phyloP scores from a whole-genome alignment of 306 rosid species.

The Astragalus glycyphyllos region DNA sequence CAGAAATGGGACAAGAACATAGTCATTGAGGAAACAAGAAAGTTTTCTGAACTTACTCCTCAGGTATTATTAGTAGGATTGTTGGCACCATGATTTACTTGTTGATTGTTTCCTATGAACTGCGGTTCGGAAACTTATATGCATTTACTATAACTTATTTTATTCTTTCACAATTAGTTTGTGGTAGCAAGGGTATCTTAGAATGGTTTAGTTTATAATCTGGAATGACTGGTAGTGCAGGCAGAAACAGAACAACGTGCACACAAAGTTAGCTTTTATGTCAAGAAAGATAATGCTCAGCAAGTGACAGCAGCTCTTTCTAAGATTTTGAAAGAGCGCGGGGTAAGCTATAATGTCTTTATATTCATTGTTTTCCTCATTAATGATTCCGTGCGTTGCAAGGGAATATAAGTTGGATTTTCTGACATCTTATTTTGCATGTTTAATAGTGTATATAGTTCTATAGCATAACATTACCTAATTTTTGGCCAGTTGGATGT shows the following conservation, averaged over 20 bases:
- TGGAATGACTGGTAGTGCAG: conserved; percentile 58
- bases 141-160: conserved; percentile 24
- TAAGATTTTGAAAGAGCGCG: conserved; percentile 60
- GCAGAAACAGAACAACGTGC: conserved; percentile 86
- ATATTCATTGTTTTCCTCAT: conserved; percentile 9
- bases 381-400: not conserved
- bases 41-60: conserved; percentile 74
- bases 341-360: conserved; percentile 61
- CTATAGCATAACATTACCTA: conserved; percentile 35
- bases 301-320: conserved; percentile 72
- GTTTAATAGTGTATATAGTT: conserved; percentile 24
- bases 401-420: conserved; percentile 1
- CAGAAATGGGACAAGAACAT: conserved; percentile 80
- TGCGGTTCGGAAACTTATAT: not conserved
- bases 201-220: conserved; percentile 29
- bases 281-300: conserved; percentile 78
- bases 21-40: conserved; percentile 77
- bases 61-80: conserved; percentile 61
- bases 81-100: conserved; percentile 7
- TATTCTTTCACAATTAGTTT: conserved; percentile 1
- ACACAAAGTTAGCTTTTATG: conserved; percentile 92
- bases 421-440: not conserved
- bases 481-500: conserved; percentile 82
- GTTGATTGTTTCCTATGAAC: conserved; percentile 6
- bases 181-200: conserved; percentile 7